A percentile compares a stretch with the other conserved stretches of the same genome.
These are phyloP conservation scores for Theobroma grandiflorum DNA, from an alignment of 441 rosid genomes.

Conservation along the genomic window DNA sequence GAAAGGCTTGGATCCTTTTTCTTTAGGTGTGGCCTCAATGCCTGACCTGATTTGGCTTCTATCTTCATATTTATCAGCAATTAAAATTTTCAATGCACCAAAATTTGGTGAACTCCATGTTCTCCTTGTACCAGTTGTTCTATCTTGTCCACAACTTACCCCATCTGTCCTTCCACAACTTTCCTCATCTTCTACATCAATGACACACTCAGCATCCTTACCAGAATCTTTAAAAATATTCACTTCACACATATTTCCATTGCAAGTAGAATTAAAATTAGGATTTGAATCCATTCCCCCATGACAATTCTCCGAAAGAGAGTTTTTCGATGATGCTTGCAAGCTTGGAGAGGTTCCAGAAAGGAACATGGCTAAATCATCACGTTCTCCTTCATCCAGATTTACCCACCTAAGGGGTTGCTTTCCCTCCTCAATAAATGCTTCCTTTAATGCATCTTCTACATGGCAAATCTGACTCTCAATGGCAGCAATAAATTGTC, in stretches of 20 bases:
- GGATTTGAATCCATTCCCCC: conserved; percentile 38
- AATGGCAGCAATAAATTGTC: conserved; percentile 74
- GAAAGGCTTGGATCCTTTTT: conserved; percentile 61
- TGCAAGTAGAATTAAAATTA: conserved; percentile 32
- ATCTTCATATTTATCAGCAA: conserved; percentile 50
- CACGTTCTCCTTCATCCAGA: conserved; percentile 78
- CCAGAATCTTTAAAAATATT: conserved; percentile 35
- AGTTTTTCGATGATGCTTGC: conserved; percentile 37
- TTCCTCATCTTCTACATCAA: conserved; percentile 57
- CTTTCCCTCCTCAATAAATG: conserved; percentile 62
- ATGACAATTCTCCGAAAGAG: conserved; percentile 34
- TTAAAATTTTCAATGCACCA: conserved; percentile 63
- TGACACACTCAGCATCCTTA: conserved; percentile 48
- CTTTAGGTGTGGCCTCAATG: conserved; percentile 73
- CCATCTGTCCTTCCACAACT: conserved; percentile 49
- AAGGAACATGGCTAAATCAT: conserved; percentile 83
- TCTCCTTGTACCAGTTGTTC: conserved; percentile 55
- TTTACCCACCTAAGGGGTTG: conserved; percentile 76
- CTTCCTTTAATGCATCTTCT: conserved; percentile 62
- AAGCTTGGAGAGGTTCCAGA: conserved; percentile 60
- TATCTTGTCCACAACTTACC: conserved; percentile 44
- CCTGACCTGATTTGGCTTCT: conserved; percentile 35
- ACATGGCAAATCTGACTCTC: conserved; percentile 68
- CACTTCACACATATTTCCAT: conserved; percentile 32
- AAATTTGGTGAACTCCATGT: conserved; percentile 69